These are phyloP conservation scores for Davidsoniella virescens DNA, from an alignment of 2,329 filamentous ascomycete genomes.

Conservation along the genomic window DNA sequence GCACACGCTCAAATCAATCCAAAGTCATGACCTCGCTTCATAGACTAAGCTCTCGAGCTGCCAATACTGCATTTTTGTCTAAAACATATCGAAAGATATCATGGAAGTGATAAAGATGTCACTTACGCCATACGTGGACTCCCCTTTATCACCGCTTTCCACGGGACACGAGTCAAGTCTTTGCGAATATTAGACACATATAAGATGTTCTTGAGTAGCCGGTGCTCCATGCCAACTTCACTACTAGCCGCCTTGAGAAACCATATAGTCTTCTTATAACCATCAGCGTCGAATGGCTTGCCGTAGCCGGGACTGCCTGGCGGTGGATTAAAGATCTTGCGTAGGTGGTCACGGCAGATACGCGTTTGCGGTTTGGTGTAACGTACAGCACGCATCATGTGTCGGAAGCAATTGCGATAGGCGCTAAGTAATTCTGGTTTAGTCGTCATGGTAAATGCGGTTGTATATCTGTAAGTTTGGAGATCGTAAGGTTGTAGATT, in stretches of 20 bases:
- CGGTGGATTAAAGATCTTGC: conserved; percentile 36
- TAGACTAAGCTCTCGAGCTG: no score
- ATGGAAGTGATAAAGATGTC: no score
- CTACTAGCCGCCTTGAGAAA: conserved; percentile 51
- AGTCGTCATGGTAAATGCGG: conserved; percentile 1
- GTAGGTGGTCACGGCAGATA: conserved; percentile 41
- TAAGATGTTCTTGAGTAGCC: conserved; percentile 53
- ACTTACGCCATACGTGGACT: conserved; percentile 6
- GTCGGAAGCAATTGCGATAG: conserved; percentile 55
- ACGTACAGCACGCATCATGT: conserved; percentile 51
- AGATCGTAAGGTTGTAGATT: no score
- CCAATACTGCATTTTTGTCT: no score
- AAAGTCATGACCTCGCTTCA: conserved; percentile 12
- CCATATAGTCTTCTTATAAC: conserved; percentile 48
- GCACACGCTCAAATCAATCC: neutral
- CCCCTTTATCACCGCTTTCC: conserved; percentile 14
- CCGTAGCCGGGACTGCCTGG: conserved; percentile 6
- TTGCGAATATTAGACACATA: conserved; percentile 27
- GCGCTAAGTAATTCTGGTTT: conserved; percentile 37
- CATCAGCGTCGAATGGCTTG: conserved; percentile 31
- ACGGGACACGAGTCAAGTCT: conserved; percentile 16
- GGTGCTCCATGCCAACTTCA: conserved; percentile 53
- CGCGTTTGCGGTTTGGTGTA: conserved; percentile 54
- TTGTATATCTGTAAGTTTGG: no score
- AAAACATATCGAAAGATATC: neutral